Evolutionary conservation across 495 filamentous ascomycete genomes (phyloP), one percentile per base, ranked within the genome.

Genomic region (Aspergillus cavernicola): DNA sequence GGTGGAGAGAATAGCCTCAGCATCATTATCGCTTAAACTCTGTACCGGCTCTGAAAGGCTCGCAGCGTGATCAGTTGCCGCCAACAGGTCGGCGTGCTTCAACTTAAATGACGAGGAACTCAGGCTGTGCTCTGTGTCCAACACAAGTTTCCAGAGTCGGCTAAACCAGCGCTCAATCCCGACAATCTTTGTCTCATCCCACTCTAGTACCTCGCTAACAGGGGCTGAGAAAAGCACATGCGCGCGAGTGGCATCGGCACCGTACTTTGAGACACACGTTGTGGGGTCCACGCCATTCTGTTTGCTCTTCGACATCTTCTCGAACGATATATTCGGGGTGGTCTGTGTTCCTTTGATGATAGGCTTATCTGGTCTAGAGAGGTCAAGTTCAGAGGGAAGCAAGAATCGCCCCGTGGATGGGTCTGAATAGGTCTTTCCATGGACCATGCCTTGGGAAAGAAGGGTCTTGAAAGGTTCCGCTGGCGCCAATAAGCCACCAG

Each of bases 231-330:
- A 96, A 11, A 96, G 76, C 44, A 96, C 84, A 60, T 96, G 90
- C 1, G 89, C 89, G 39, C 90, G 79, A 4, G 87, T 93, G 0
- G 87, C 85, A 63, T 96, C 90, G 0, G 90, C 87, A 16, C 90
- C 90, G 54, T 92, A 86, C 50, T 80, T 82, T 0, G 72, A 62
- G 36, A 91, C 87, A 55, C 87, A 88, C 0, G 60, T 67, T 0
- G 78, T 80, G 0, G 90, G 90, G 61, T 95, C 89, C n/a, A 95
- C 87, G 26, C 90, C 90, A 62, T 96, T 96, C 69, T 93, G 78
- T 61, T 96, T 96, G 51, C 88, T 92, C 67, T 96, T 96, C n/a
- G 87, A 92, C 90, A 96, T 96, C 60, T 96, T 96, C 67, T 96
- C 89, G 51, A 81, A 95, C 0, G 81, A 83, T 24, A 91, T 62